phyloP scores from a whole-genome alignment of 2,329 filamentous ascomycete species.

The Colletotrichum trifolii region DNA sequence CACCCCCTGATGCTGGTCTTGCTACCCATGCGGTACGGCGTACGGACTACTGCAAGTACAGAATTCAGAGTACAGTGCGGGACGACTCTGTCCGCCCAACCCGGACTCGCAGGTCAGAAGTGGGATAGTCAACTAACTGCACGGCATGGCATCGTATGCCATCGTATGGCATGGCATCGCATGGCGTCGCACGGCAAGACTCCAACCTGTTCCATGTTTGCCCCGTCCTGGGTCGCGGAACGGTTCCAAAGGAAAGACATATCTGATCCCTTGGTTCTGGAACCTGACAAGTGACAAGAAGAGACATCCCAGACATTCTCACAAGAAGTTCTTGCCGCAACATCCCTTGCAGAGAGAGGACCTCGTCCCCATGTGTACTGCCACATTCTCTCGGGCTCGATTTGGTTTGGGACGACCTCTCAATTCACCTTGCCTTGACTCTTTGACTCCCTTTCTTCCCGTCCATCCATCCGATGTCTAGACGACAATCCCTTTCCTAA shows the following conservation, averaged over 20 bases:
- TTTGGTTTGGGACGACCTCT: too few relatives aligned
- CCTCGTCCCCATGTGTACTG: neutral
- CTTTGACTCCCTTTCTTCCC: neutral
- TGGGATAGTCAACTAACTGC: too few relatives aligned
- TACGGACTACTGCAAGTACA: too few relatives aligned
- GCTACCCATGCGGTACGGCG: too few relatives aligned
- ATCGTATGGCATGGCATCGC: too few relatives aligned
- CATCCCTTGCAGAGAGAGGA: neutral
- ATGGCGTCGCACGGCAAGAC: too few relatives aligned
- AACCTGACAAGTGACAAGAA: constrained; percentile 35
- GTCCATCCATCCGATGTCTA: neutral
- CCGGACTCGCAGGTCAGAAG: too few relatives aligned
- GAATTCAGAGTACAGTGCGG: neutral
- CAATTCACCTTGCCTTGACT: neutral
- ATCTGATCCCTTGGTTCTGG: constrained; percentile 9
- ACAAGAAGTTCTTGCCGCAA: neutral
- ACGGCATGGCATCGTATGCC: too few relatives aligned
- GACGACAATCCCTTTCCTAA: too few relatives aligned
- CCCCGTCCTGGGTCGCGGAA: too few relatives aligned
- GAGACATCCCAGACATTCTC: constrained; percentile 27
- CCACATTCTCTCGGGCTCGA: neutral
- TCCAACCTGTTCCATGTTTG: too few relatives aligned
- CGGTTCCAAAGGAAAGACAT: neutral
- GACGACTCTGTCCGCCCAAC: too few relatives aligned
- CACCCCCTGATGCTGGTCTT: constrained; percentile 30